Percentiles rank a stretch among this genome's conserved stretches.
Conservation (phyloP, 106 monocot genomes). For the Alisma plantagoaquatica region DNA sequence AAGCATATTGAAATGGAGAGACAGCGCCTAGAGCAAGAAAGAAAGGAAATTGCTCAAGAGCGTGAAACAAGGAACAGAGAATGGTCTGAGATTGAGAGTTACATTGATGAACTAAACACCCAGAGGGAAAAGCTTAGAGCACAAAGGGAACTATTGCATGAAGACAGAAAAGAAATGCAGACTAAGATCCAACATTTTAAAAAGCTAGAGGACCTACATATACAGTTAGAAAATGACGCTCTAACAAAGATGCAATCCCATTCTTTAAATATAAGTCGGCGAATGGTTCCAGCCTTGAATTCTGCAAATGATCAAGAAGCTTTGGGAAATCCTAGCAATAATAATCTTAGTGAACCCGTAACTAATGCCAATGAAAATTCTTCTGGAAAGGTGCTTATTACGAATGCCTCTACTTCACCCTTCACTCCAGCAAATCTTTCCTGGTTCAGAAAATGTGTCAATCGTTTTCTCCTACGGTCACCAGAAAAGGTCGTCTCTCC, state of each 20-base stretch:
- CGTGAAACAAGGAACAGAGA: constrained; percentile 65
- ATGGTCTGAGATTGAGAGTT: constrained; percentile 65
- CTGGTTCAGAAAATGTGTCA: constrained; percentile 60
- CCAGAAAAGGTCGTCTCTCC: constrained; percentile 24
- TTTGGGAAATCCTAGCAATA: not conserved
- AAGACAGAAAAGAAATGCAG: constrained; percentile 62
- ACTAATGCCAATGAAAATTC: constrained; percentile 5
- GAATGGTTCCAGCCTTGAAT: constrained; percentile 15
- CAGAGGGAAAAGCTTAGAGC: constrained; percentile 83
- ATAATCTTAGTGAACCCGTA: constrained; percentile 5
- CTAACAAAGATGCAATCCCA: constrained; percentile 13
- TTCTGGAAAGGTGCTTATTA: constrained; percentile 9
- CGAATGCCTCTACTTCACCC: constrained; percentile 12
- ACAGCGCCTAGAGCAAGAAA: constrained; percentile 58
- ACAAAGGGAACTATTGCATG: constrained; percentile 69
- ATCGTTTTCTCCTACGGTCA: constrained; percentile 43
- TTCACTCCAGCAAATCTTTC: constrained; percentile 34
- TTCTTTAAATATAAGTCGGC: constrained; percentile 4
- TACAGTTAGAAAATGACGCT: constrained; percentile 53
- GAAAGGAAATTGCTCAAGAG: constrained; percentile 49
- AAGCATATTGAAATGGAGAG: constrained; percentile 46
- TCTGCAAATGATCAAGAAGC: not conserved
- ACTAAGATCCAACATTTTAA: constrained; percentile 46
- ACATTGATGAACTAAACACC: constrained; percentile 49
- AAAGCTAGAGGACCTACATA: constrained; percentile 35